phyloP scores from a whole-genome alignment of 2,329 filamentous ascomycete species.

The Fusarium neocosmosporiellum region DNA sequence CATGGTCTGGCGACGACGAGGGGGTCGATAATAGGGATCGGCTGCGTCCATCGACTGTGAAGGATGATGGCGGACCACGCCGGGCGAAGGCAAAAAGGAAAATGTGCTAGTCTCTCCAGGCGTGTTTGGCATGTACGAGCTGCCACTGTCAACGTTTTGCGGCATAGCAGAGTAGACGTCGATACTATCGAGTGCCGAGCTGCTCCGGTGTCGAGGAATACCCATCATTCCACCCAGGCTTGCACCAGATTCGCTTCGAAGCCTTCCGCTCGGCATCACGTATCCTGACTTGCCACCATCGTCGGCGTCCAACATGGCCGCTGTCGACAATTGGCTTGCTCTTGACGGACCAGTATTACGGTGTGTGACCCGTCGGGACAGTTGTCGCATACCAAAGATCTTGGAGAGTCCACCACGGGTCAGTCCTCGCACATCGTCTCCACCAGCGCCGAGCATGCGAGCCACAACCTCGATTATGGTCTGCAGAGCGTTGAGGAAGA shows the following conservation, averaged over 20 bases:
- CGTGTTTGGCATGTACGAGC: constrained; percentile 78
- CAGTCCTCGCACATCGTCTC: constrained; percentile 75
- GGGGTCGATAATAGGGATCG: constrained; percentile 91
- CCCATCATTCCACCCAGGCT: constrained; percentile 64
- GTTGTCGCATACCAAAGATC: constrained; percentile 90
- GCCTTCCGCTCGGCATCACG: constrained; percentile 62
- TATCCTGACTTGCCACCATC: constrained; percentile 73
- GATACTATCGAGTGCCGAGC: constrained; percentile 65
- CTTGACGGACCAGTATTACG: constrained; percentile 71
- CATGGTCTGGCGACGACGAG: constrained; percentile 75
- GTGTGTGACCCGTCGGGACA: constrained; percentile 77
- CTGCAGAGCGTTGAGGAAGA: constrained; percentile 91
- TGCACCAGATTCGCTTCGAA: constrained; percentile 71
- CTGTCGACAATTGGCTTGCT: constrained; percentile 84
- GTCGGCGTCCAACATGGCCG: constrained; percentile 80
- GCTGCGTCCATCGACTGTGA: constrained; percentile 62
- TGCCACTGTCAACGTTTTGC: constrained; percentile 67
- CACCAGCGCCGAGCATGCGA: constrained; percentile 83
- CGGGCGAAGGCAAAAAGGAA: constrained; percentile 74
- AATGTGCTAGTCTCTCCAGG: constrained; percentile 76
- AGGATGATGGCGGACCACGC: constrained; percentile 59
- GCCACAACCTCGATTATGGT: constrained; percentile 91
- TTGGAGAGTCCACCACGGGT: constrained; percentile 86
- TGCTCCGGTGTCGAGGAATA: constrained; percentile 61
- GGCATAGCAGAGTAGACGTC: constrained; percentile 57